A percentile compares a stretch with the other conserved stretches of the same genome.
These are phyloP conservation scores for Coix lacrymajobi DNA, from an alignment of 176 grass and related monocot species.

Conservation along the genomic window DNA sequence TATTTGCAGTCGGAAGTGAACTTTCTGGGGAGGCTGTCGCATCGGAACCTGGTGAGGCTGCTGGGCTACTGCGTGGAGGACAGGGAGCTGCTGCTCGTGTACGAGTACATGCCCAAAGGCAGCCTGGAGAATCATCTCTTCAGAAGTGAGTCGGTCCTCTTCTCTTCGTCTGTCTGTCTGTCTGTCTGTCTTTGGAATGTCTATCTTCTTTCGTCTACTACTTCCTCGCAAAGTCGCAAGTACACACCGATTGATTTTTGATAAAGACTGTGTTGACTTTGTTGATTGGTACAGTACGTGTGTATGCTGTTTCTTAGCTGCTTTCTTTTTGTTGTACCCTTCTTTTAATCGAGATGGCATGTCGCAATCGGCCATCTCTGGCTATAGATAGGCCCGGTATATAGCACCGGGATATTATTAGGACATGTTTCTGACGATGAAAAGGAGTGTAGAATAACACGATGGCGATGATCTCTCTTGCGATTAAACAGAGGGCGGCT, in stretches of 20 bases:
- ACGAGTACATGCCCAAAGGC: slow-evolving; percentile 77
- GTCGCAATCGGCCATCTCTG: not conserved
- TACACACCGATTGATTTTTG: not conserved
- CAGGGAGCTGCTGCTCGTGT: slow-evolving; percentile 67
- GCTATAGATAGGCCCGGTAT: not conserved
- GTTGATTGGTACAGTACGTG: not conserved
- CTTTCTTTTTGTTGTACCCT: not conserved
- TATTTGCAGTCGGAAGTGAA: slow-evolving; percentile 68
- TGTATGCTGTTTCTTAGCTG: not conserved
- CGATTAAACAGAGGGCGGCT: slow-evolving; percentile 36
- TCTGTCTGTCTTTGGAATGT: not conserved
- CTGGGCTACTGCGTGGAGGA: slow-evolving; percentile 77
- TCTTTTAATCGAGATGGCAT: not conserved
- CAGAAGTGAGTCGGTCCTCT: slow-evolving; percentile 49
- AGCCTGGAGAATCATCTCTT: slow-evolving; percentile 81
- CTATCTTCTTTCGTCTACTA: not conserved
- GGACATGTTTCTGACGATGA: too few relatives aligned
- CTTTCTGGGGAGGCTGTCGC: slow-evolving; percentile 69
- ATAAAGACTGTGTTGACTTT: not conserved
- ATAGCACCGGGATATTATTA: too few relatives aligned
- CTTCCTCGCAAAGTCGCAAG: slow-evolving; percentile 18
- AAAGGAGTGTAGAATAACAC: not conserved
- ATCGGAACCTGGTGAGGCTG: slow-evolving; percentile 74
- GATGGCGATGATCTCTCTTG: not conserved
- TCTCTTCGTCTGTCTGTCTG: not conserved